Percentiles rank a stretch among this genome's conserved stretches.
These are phyloP conservation scores for Amaranthus tricolor DNA, from an alignment of 179 eudicot species.

Conservation along the genomic window DNA sequence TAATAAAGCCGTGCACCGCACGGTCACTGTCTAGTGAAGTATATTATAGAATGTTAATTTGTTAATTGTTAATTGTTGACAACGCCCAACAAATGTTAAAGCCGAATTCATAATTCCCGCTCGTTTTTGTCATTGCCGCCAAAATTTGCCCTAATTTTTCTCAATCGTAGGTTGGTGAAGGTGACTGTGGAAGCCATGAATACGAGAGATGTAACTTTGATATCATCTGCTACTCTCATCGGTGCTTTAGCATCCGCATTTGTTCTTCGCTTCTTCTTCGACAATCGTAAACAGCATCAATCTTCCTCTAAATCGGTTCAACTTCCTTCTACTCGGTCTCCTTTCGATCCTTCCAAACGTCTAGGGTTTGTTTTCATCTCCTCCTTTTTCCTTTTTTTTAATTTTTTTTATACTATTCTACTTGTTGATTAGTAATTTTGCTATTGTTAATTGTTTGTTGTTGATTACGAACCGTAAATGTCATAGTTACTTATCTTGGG, in stretches of 20 bases:
- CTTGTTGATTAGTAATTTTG: neutral
- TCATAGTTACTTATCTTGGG: slow-evolving; percentile 83
- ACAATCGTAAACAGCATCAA: slow-evolving; percentile 16
- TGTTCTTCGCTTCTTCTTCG: slow-evolving; percentile 34
- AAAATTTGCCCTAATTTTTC: neutral
- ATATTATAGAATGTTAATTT: too few species aligned
- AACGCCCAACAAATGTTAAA: too few species aligned
- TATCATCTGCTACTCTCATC: slow-evolving; percentile 46
- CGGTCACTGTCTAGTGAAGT: too few species aligned
- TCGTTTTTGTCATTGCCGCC: slow-evolving; percentile 8
- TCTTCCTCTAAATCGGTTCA: neutral
- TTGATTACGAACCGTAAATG: too few species aligned
- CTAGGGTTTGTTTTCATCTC: slow-evolving; percentile 40
- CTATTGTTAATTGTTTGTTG: neutral
- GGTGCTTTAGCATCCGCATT: slow-evolving; percentile 49
- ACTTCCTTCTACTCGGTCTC: slow-evolving; percentile 29
- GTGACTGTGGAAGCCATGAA: slow-evolving; percentile 28
- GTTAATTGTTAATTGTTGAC: too few species aligned
- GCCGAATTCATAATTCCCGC: slow-evolving; percentile 20
- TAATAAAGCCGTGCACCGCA: too few species aligned
- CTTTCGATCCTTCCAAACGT: slow-evolving; percentile 74
- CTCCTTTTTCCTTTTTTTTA: neutral
- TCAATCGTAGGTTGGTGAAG: neutral
- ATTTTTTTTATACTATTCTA: neutral
- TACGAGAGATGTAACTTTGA: slow-evolving; percentile 40